These are phyloP conservation scores for Protomyces inundatus DNA, from an alignment of 1,139 yeast genomes.

Conservation along the genomic window DNA sequence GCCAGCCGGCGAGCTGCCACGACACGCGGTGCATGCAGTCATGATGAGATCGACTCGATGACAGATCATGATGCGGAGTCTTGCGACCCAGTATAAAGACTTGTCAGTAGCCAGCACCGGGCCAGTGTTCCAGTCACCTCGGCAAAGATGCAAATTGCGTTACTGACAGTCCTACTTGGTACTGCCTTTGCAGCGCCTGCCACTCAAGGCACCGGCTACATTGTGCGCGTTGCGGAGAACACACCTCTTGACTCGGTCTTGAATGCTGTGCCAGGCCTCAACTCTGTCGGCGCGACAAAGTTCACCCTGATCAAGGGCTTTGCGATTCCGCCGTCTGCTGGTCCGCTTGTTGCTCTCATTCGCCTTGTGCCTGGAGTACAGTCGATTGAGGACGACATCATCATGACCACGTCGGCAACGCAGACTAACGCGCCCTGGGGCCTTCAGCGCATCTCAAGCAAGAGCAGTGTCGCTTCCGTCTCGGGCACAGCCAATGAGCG, in stretches of 20 bases:
- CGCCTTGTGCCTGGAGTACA: neutral
- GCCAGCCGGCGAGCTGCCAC: too few relatives aligned
- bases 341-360: neutral
- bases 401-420: slow-evolving; percentile 55
- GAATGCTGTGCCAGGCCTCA: neutral
- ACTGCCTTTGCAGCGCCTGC: neutral
- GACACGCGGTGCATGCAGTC: too few relatives aligned
- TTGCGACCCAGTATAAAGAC: too few relatives aligned
- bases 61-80: too few relatives aligned
- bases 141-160: neutral
- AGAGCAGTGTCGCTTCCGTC: slow-evolving; percentile 43
- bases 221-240: neutral
- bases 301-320: neutral
- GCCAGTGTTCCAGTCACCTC: too few relatives aligned
- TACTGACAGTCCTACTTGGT: neutral
- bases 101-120: too few relatives aligned
- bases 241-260: neutral
- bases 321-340: neutral
- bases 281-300: neutral
- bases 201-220: neutral
- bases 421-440: slow-evolving; percentile 74
- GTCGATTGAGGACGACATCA: slow-evolving; percentile 64
- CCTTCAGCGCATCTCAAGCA: slow-evolving; percentile 86
- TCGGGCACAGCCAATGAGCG: slow-evolving; percentile 48
- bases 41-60: too few relatives aligned